These are phyloP conservation scores for Xanthoceras sorbifolium DNA, from an alignment of 345 rosid genomes.

Conservation along the genomic window DNA sequence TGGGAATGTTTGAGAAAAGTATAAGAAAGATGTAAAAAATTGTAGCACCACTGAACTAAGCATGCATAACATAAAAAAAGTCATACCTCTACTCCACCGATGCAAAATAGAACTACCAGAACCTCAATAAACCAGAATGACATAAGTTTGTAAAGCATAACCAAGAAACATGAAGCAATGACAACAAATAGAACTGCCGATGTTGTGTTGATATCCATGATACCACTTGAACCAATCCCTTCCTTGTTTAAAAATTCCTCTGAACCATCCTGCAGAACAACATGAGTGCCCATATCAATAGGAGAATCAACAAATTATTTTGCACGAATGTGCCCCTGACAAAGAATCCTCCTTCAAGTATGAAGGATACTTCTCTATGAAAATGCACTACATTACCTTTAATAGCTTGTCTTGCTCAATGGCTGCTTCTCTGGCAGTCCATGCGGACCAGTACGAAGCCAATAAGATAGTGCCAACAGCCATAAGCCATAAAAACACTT, in stretches of 20 bases:
- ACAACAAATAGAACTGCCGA: slow-evolving; percentile 89
- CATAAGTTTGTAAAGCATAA: slow-evolving; percentile 98
- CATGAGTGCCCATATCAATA: background rate
- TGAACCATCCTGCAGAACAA: slow-evolving; percentile 68
- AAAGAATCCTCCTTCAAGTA: background rate
- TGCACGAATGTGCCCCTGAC: background rate
- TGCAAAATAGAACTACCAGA: slow-evolving; percentile 91
- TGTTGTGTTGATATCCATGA: slow-evolving; percentile 69
- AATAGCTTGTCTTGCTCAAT: slow-evolving; percentile 87
- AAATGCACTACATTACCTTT: slow-evolving; percentile 53
- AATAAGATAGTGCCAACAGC: slow-evolving; percentile 91
- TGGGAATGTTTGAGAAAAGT: background rate
- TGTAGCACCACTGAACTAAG: background rate
- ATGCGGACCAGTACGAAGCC: slow-evolving; percentile 96
- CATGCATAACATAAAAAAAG: slow-evolving; percentile 6
- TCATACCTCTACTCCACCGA: slow-evolving; percentile 93
- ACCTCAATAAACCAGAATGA: slow-evolving; percentile 90
- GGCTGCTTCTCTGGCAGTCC: slow-evolving; percentile 87
- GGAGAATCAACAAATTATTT: slow-evolving; percentile 10
- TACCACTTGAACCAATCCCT: slow-evolving; percentile 55
- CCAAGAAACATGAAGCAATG: slow-evolving; percentile 90
- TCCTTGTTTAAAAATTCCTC: slow-evolving; percentile 50
- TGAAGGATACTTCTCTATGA: background rate
- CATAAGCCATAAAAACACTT: slow-evolving; percentile 98
- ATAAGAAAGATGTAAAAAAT: background rate